Evolutionary conservation across 495 filamentous ascomycete genomes (phyloP).

Genomic region (Neurospora sp.): DNA sequence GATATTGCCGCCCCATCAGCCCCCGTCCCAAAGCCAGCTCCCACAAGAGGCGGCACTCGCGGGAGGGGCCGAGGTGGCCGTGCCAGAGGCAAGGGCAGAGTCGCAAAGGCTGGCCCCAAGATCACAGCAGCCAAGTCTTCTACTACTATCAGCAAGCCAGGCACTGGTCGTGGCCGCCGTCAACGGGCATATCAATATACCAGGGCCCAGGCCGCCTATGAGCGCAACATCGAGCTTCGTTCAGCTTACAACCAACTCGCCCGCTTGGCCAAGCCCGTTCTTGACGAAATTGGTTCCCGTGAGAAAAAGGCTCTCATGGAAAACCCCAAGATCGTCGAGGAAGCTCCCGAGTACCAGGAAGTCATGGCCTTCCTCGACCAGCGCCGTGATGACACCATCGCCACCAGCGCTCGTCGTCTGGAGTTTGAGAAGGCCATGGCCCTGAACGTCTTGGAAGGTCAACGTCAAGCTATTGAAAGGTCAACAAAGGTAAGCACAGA

Average conservation of each 20-base stretch:
- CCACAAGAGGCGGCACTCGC: constrained; percentile 7
- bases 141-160: not conserved
- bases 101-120: constrained; percentile 20
- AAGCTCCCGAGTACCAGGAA: constrained; percentile 19
- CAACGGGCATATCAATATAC: constrained; percentile 31
- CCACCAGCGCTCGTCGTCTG: constrained; percentile 7
- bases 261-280: constrained; percentile 27
- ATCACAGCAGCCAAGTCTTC: constrained; percentile 9
- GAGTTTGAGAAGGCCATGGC: constrained; percentile 10
- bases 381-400: constrained; percentile 16
- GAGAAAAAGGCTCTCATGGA: constrained; percentile 24
- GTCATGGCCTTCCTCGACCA: constrained; percentile 22
- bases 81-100: constrained; percentile 15
- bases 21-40: not conserved
- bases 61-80: constrained; percentile 19
- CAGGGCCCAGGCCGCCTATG: constrained; percentile 33
- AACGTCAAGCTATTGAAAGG: constrained; percentile 4
- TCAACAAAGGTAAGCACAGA: constrained; percentile 11
- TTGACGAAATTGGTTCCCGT: constrained; percentile 33
- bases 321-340: constrained; percentile 21
- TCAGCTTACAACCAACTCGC: constrained; percentile 27
- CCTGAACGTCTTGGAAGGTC: constrained; percentile 8
- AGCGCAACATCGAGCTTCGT: constrained; percentile 33
- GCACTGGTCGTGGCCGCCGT: constrained; percentile 30
- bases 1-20: not conserved